These are phyloP conservation scores for Daedaleopsis nitida DNA, from an alignment of 768 basidiomycete species.

Conservation along the genomic window DNA sequence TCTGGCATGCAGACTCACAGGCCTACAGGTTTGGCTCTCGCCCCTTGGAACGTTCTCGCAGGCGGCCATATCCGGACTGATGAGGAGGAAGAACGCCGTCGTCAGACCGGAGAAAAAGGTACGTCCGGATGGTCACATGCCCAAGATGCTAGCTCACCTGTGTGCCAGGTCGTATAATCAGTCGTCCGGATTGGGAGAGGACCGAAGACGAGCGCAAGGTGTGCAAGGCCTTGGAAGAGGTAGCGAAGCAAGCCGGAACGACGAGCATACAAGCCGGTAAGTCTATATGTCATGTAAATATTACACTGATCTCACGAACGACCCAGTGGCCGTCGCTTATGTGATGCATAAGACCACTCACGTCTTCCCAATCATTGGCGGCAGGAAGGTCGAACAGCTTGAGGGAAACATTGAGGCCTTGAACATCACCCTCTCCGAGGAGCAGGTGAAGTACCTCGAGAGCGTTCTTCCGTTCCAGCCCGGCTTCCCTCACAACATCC, in stretches of 20 bases:
- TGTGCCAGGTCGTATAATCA: slow-evolving; percentile 34
- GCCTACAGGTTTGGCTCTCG: slow-evolving; percentile 30
- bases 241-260: slow-evolving; percentile 33
- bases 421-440: slow-evolving; percentile 41
- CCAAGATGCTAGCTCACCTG: slow-evolving; percentile 31
- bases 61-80: slow-evolving; percentile 42
- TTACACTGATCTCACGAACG: background rate
- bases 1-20: too few species aligned
- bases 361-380: slow-evolving; percentile 51
- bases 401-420: slow-evolving; percentile 38
- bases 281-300: background rate
- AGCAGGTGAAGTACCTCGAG: slow-evolving; percentile 48
- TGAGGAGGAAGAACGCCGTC: slow-evolving; percentile 34
- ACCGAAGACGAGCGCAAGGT: slow-evolving; percentile 43
- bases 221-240: slow-evolving; percentile 44
- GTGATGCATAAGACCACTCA: slow-evolving; percentile 48
- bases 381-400: slow-evolving; percentile 48
- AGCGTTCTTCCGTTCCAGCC: slow-evolving; percentile 40
- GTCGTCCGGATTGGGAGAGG: slow-evolving; percentile 39
- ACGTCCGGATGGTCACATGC: slow-evolving; percentile 27
- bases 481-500: slow-evolving; percentile 44
- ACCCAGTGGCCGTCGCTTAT: slow-evolving; percentile 49
- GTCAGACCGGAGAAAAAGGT: slow-evolving; percentile 36
- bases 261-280: background rate
- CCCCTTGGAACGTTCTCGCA: slow-evolving; percentile 43